Evolutionary conservation across 768 basidiomycete genomes (phyloP).

Genomic region (Strobilomyces confusus): DNA sequence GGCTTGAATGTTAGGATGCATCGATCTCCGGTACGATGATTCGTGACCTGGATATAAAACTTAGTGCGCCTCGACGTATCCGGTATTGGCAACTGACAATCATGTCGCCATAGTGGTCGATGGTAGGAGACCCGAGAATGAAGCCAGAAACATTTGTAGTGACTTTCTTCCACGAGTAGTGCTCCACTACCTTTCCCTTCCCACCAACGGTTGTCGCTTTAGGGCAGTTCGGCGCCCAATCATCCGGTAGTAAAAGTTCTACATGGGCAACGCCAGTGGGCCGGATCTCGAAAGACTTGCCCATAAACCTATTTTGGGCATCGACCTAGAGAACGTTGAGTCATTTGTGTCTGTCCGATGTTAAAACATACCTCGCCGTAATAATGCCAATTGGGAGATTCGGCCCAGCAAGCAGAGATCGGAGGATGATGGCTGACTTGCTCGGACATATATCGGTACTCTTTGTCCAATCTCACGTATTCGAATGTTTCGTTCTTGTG

Average conservation of each 20-base stretch:
- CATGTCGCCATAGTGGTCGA: conserved; percentile 96
- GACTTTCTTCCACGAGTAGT: conserved; percentile 95
- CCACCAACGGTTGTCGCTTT: conserved; percentile 41
- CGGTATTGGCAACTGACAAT: conserved; percentile 49
- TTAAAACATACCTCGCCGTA: conserved; percentile 67
- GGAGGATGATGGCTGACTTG: conserved; percentile 98
- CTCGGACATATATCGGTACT: conserved; percentile 91
- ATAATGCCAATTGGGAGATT: conserved; percentile 86
- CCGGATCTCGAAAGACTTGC: conserved; percentile 93
- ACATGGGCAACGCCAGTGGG: conserved; percentile 94
- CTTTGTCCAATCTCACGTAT: conserved; percentile 80
- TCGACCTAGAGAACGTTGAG: conserved; percentile 58
- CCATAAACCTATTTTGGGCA: conserved; percentile 95
- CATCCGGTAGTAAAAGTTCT: conserved; percentile 71
- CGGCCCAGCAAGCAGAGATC: conserved; percentile 93
- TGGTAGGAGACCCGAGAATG: conserved; percentile 83
- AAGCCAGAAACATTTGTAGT: conserved; percentile 90
- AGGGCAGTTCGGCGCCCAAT: conserved; percentile 60
- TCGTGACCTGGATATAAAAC: conserved; percentile 50
- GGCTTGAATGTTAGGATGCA: conserved; percentile 95
- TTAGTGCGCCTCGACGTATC: not conserved
- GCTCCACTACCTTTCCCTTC: conserved; percentile 68
- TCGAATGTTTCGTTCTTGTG: conserved; percentile 88
- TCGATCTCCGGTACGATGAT: conserved; percentile 85
- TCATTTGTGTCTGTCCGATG: not conserved